Percentiles rank a stretch among this genome's conserved stretches.
phyloP scores from a whole-genome alignment of 495 filamentous ascomycete genomes.

The Rhypophila decipiens region DNA sequence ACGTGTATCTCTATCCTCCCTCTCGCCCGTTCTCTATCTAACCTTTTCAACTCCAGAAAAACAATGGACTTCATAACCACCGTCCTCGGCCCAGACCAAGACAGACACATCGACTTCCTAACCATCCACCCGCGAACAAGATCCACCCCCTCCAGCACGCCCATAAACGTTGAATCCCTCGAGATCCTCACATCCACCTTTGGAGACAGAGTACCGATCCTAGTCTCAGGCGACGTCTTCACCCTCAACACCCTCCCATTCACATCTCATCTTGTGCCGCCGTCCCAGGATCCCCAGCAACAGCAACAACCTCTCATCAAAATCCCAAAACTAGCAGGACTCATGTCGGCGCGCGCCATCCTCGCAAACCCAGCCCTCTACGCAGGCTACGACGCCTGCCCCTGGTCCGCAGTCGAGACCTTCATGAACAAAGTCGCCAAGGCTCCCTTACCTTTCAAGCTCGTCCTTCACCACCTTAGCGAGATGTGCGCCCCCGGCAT shows the following conservation, averaged over 20 bases:
- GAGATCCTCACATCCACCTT: conserved; percentile 42
- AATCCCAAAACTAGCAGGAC: conserved; percentile 37
- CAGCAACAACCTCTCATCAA: conserved; percentile 14
- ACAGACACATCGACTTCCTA: conserved; percentile 50
- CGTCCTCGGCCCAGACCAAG: conserved; percentile 36
- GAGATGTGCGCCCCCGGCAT: conserved; percentile 56
- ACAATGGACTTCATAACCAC: conserved; percentile 47
- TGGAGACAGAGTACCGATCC: conserved; percentile 43
- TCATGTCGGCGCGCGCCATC: conserved; percentile 61
- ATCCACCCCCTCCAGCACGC: conserved; percentile 45
- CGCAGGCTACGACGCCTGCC: conserved; percentile 45
- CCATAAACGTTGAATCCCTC: conserved; percentile 56
- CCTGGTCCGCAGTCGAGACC: conserved; percentile 53
- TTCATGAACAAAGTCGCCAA: conserved; percentile 49
- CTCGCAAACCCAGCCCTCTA: conserved; percentile 59
- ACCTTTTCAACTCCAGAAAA: conserved; percentile 15
- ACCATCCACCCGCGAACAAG: conserved; percentile 59
- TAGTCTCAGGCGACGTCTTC: conserved; percentile 60
- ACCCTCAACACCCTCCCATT: conserved; percentile 39
- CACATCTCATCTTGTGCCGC: conserved; percentile 27
- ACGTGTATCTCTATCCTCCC: no score
- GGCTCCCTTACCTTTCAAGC: conserved; percentile 50
- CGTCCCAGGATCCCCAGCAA: conserved; percentile 15
- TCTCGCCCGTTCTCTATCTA: no score
- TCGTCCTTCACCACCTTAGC: conserved; percentile 54